Conservation (phyloP, 2,329 filamentous ascomycete species). For the Aspergillus ibericus region DNA sequence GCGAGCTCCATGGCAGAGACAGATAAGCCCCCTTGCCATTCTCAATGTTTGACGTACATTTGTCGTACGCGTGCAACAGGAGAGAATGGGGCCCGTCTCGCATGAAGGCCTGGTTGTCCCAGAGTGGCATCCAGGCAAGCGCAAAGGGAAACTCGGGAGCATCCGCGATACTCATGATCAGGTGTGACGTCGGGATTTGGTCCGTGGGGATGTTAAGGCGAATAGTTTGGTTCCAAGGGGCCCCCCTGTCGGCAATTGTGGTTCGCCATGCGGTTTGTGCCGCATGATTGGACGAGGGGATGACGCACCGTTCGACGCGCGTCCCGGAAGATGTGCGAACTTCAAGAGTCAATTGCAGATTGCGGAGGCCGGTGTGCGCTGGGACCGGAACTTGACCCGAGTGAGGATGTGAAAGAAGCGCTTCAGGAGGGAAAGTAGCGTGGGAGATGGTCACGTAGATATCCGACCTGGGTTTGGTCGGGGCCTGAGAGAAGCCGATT, state of each 20-base stretch:
- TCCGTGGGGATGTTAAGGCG: slow-evolving; percentile 74
- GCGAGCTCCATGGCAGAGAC: slow-evolving; percentile 74
- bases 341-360: slow-evolving; percentile 85
- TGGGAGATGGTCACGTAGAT: slow-evolving; percentile 88
- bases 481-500: slow-evolving; percentile 91
- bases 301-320: slow-evolving; percentile 84
- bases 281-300: slow-evolving; percentile 75
- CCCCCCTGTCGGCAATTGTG: slow-evolving; percentile 72
- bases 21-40: slow-evolving; percentile 83
- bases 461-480: slow-evolving; percentile 83
- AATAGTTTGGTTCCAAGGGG: slow-evolving; percentile 85
- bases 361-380: slow-evolving; percentile 64
- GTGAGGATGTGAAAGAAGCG: slow-evolving; percentile 67
- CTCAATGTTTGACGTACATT: slow-evolving; percentile 73
- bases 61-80: slow-evolving; percentile 86
- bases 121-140: slow-evolving; percentile 87
- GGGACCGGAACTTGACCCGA: slow-evolving; percentile 76
- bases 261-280: slow-evolving; percentile 86
- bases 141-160: slow-evolving; percentile 86
- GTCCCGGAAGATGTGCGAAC: slow-evolving; percentile 77
- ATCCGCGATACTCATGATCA: slow-evolving; percentile 88
- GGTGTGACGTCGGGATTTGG: slow-evolving; percentile 78
- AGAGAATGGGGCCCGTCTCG: slow-evolving; percentile 79
- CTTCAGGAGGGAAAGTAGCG: slow-evolving; percentile 70
- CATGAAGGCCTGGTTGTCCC: slow-evolving; percentile 88